phyloP scores from a whole-genome alignment of 768 basidiomycete genomes.

The Peribolospora baueri region DNA sequence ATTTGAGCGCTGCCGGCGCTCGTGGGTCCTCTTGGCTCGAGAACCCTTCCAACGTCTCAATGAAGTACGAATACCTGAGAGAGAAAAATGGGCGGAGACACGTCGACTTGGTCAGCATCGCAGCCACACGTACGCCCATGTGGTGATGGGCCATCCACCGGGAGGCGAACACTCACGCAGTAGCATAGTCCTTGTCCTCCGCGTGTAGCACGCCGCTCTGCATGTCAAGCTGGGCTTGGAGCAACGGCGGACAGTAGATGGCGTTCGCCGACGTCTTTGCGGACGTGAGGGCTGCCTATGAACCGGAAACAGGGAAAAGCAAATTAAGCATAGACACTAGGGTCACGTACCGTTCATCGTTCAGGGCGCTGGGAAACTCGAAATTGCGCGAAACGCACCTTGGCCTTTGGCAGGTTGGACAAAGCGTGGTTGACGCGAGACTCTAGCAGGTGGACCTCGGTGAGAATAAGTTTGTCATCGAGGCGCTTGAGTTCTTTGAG shows the following conservation, averaged over 20 bases:
- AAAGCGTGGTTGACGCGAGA: conserved; percentile 72
- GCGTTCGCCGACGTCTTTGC: conserved; percentile 82
- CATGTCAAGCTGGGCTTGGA: conserved; percentile 37
- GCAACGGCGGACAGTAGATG: conserved; percentile 65
- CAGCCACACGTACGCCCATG: too few relatives aligned
- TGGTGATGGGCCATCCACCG: too few relatives aligned
- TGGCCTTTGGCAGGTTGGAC: conserved; percentile 69
- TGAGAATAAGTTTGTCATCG: conserved; percentile 94
- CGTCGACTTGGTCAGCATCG: neutral
- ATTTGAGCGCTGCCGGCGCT: conserved; percentile 71
- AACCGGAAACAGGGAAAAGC: neutral
- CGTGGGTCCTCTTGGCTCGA: conserved; percentile 48
- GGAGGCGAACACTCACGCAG: conserved; percentile 25
- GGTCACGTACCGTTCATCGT: neutral
- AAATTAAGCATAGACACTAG: neutral
- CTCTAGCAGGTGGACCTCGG: conserved; percentile 86
- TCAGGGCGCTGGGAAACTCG: neutral
- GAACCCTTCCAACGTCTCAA: conserved; percentile 82
- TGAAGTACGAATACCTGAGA: conserved; percentile 64
- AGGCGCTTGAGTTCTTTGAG: conserved; percentile 72
- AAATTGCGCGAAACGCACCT: conserved; percentile 27
- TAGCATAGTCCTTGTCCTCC: conserved; percentile 93
- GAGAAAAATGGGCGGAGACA: neutral
- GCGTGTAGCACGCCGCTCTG: conserved; percentile 69
- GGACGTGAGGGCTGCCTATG: conserved; percentile 60